Base-by-base conservation (phyloP, 306 rosid genomes). In the Rosa lucieae region DNA sequence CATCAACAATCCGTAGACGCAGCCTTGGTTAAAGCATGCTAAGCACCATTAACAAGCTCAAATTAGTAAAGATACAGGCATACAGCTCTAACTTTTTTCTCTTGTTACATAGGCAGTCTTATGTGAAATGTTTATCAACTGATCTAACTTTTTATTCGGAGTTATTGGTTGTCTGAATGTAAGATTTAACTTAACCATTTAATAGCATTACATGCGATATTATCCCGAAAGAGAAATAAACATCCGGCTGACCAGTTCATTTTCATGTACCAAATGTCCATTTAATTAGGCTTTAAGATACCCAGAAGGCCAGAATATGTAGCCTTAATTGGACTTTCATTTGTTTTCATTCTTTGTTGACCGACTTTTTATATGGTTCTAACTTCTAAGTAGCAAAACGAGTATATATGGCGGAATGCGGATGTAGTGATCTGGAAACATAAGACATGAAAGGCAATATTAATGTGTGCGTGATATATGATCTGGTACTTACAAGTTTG, bases 21-120 rank as follows among this genome's bases (percentile, higher is more conserved):
- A 67, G 5, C 85, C 76, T 8, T 66, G 18, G 17, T 43, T 66
- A 17, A 42, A 46, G 62, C 85, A 82, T 14, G 82, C 79, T 82
- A 37, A 21, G 15, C n/a, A 23, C 29, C 37, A 10, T 53, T 20
- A 5, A 6, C 40, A 21, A 37, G 10, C 48, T 52, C 77, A n/a
- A 73, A 3, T 73, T 55, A 55, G 77, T 55, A 53, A 13, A 43
- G 10, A 55, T 5, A 6, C 23, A 55, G 20, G 23, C 8, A n/a
- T n/a, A n/a, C n/a, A n/a, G n/a, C n/a, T n/a, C n/a, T n/a, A n/a
- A n/a, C 8, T 8, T n/a, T 20, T n/a, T 3, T 49, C 55, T 13
- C 3, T n/a, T n/a, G 23, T 18, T 53, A 53, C 23, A 2, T 18
- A 53, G 61, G 6, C 2, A 18, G 10, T 4, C 55, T 53, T 15